Percentiles rank a stretch among this genome's conserved stretches.
These are phyloP conservation scores for Rubia balearica DNA, from an alignment of 305 asterid species.

Conservation along the genomic window DNA sequence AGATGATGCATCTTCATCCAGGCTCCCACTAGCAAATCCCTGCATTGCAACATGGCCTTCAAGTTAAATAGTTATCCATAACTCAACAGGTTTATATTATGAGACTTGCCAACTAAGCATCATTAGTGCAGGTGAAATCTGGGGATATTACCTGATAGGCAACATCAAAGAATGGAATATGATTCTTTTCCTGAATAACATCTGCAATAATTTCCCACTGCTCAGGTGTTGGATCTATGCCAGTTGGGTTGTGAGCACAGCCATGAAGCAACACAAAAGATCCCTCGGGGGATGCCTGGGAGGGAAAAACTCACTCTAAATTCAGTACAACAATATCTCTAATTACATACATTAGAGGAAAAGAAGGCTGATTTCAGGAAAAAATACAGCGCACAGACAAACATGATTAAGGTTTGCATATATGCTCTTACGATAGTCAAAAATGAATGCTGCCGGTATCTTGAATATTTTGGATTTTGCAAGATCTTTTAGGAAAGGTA, in stretches of 20 bases:
- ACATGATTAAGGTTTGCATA: background rate
- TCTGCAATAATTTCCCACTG: constrained; percentile 92
- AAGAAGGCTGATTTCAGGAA: background rate
- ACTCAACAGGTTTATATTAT: too few species aligned
- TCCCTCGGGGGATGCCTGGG: constrained; percentile 90
- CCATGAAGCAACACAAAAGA: constrained; percentile 93
- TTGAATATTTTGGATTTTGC: background rate
- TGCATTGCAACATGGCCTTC: constrained; percentile 20
- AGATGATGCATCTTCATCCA: constrained; percentile 87
- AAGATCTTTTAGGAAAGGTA: background rate
- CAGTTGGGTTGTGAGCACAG: constrained; percentile 98
- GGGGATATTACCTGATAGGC: constrained; percentile 76
- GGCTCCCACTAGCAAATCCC: constrained; percentile 99
- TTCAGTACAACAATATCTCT: background rate
- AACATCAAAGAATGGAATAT: constrained; percentile 92
- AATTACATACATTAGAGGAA: background rate
- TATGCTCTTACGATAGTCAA: background rate
- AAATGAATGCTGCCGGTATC: background rate
- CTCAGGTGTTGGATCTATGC: constrained; percentile 90
- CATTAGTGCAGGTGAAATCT: background rate
- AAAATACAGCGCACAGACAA: background rate
- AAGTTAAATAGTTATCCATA: background rate
- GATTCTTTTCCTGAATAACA: constrained; percentile 85
- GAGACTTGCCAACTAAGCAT: background rate
- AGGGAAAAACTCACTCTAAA: background rate